Evolutionary conservation across 2,329 filamentous ascomycete genomes (phyloP), one percentile per base, ranked within the genome.

Genomic region (Intubia oerlemansii): DNA sequence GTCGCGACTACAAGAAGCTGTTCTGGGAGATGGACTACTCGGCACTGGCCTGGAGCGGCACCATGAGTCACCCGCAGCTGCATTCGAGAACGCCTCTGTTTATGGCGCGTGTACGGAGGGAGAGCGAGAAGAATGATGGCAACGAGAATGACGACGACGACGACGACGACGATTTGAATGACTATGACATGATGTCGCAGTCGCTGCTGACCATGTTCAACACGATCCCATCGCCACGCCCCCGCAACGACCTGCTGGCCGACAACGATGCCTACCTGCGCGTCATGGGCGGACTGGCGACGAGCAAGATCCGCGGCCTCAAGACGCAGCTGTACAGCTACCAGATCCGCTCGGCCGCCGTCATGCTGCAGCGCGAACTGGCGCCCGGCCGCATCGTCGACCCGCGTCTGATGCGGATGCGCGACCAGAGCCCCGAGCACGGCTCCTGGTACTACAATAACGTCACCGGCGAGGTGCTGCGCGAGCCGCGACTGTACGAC

Each of bases 351-450:
- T 85, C 82, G 1, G 74, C 76, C 1, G 79, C 78, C 4, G 46
- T 74, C 17, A 93, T 95, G 82, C 51, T 92, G 12, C 74, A 88
- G 44, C 70, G 74, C 30, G 85, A 95, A 48, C 50, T 61, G 5
- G 60, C 69, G 14, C 68, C 76, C 1, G 57, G 59, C 5, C 54
- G 64, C 17, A 53, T 67, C 5, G 50, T 82, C 7, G 84, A 93
- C 46, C 80, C 84, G 8, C 65, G 84, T 5, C 52, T 91, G 3
- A 60, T 70, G 28, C 39, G 50, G 5, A 54, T 67, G 2, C 41
- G 43, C 2, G 72, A 77, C 28, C 76, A 78, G 17, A 50, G 58
- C 4, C 74, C 70, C 1, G 44, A 50, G 1, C 5, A n/a, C 15
- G 15, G 14, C 10, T 13, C 8, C 39, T 92, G 72, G 54, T 91